These are phyloP conservation scores for Parastagonospora nodorum DNA, from an alignment of 2,329 filamentous ascomycete species.

Conservation along the genomic window DNA sequence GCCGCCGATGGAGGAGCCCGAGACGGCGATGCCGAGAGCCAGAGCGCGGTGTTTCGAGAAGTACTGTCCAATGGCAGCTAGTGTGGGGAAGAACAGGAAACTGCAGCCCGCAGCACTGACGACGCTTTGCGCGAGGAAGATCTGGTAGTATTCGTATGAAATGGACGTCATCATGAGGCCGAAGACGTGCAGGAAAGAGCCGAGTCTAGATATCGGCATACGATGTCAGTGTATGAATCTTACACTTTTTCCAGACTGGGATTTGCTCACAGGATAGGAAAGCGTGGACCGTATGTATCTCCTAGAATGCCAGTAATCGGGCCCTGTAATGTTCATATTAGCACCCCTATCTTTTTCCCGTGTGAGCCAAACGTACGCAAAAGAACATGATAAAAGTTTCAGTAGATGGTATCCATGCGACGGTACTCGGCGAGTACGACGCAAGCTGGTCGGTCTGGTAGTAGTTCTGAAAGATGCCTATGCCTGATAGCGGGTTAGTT, in stretches of 20 bases:
- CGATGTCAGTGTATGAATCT: too few relatives aligned
- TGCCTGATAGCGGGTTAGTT: conserved; percentile 13
- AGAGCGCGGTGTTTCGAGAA: conserved; percentile 55
- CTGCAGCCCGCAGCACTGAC: conserved; percentile 52
- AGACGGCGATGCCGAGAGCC: conserved; percentile 54
- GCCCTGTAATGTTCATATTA: conserved; percentile 42
- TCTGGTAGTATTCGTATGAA: conserved; percentile 56
- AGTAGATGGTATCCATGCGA: conserved; percentile 48
- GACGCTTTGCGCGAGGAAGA: conserved; percentile 56
- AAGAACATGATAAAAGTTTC: conserved; percentile 51
- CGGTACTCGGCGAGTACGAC: conserved; percentile 29
- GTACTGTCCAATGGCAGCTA: conserved; percentile 21
- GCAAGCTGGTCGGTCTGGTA: conserved; percentile 42
- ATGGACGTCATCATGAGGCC: conserved; percentile 64
- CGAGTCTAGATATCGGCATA: not conserved
- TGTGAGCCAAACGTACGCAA: conserved; percentile 31
- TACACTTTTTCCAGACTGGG: too few relatives aligned
- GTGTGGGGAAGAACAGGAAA: conserved; percentile 13
- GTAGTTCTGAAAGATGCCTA: conserved; percentile 48
- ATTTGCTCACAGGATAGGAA: conserved; percentile 22
- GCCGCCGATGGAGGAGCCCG: conserved; percentile 52
- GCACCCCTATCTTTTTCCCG: conserved; percentile 29
- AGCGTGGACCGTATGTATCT: conserved; percentile 50
- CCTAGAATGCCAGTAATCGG: conserved; percentile 15
- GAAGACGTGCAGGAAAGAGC: conserved; percentile 55